phyloP scores from a whole-genome alignment of 148 eudicot species.

The Cornus florida region DNA sequence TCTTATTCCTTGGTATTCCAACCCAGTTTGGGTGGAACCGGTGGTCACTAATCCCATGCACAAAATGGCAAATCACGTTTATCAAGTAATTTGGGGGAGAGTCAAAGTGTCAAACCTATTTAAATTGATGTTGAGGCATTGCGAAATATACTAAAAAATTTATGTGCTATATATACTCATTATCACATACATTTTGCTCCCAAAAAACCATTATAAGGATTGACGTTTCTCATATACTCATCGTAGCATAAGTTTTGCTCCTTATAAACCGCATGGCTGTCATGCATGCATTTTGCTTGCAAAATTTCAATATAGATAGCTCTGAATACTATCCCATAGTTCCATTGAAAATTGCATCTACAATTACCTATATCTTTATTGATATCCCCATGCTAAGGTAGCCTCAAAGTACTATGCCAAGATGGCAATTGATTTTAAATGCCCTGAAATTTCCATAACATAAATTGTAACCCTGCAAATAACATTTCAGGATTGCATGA shows the following conservation, averaged over 20 bases:
- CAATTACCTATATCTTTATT: not conserved
- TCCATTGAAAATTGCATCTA: not conserved
- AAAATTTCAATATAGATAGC: not conserved
- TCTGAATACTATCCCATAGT: not conserved
- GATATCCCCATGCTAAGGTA: not conserved
- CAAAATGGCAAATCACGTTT: too few species aligned
- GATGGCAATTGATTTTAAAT: not conserved
- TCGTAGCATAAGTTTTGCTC: not conserved
- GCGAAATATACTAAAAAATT: too few species aligned
- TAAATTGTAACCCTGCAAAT: not conserved
- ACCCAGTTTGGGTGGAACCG: too few species aligned
- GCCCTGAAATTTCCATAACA: not conserved
- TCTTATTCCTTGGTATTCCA: too few species aligned
- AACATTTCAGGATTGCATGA: not conserved
- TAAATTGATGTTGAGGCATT: too few species aligned
- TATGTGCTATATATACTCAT: too few species aligned
- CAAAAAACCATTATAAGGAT: too few species aligned
- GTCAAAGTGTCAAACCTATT: too few species aligned
- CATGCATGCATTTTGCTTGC: not conserved
- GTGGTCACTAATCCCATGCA: too few species aligned
- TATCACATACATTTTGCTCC: too few species aligned
- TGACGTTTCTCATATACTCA: not conserved
- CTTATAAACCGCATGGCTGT: not conserved
- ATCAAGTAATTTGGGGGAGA: too few species aligned
- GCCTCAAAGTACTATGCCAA: not conserved